Conservation (phyloP, 768 basidiomycete genomes). For the Gelatoporia subvermispora region DNA sequence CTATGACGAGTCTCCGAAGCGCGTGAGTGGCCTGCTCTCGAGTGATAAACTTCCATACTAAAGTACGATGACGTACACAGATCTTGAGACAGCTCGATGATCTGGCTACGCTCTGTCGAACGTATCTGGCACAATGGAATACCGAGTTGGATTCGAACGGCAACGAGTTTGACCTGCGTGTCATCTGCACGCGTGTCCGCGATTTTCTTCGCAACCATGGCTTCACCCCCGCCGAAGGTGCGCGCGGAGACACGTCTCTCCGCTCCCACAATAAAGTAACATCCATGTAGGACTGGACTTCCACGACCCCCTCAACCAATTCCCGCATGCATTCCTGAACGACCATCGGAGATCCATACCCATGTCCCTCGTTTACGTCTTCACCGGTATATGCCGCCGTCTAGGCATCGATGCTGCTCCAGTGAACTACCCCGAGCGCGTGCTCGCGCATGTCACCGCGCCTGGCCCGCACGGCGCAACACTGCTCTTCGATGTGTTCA, state of each 20-base stretch:
- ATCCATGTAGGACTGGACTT: slow-evolving; percentile 31
- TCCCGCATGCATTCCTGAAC: slow-evolving; percentile 54
- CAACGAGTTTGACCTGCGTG: slow-evolving; percentile 28
- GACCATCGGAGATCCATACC: slow-evolving; percentile 49
- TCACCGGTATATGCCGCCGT: slow-evolving; percentile 47
- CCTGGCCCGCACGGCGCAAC: slow-evolving; percentile 30
- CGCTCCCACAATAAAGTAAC: not conserved
- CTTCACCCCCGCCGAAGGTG: slow-evolving; percentile 40
- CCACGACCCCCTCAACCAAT: slow-evolving; percentile 44
- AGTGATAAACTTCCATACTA: not conserved
- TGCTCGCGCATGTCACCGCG: slow-evolving; percentile 46
- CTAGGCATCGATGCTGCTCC: slow-evolving; percentile 50
- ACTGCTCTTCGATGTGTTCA: slow-evolving; percentile 42
- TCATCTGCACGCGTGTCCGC: slow-evolving; percentile 41
- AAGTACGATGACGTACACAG: slow-evolving; percentile 21
- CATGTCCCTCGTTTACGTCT: slow-evolving; percentile 56
- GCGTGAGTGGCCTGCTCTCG: slow-evolving; percentile 28
- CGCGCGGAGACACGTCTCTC: slow-evolving; percentile 12
- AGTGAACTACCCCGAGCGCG: slow-evolving; percentile 50
- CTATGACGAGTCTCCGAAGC: slow-evolving; percentile 38
- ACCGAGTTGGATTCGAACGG: slow-evolving; percentile 25
- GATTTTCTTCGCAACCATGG: slow-evolving; percentile 46
- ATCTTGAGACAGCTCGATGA: slow-evolving; percentile 34
- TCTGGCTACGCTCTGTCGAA: slow-evolving; percentile 36
- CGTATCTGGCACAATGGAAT: slow-evolving; percentile 28